Conservation (phyloP, 176 grass and related monocot genomes). For the Eremochloa ophiuroides region DNA sequence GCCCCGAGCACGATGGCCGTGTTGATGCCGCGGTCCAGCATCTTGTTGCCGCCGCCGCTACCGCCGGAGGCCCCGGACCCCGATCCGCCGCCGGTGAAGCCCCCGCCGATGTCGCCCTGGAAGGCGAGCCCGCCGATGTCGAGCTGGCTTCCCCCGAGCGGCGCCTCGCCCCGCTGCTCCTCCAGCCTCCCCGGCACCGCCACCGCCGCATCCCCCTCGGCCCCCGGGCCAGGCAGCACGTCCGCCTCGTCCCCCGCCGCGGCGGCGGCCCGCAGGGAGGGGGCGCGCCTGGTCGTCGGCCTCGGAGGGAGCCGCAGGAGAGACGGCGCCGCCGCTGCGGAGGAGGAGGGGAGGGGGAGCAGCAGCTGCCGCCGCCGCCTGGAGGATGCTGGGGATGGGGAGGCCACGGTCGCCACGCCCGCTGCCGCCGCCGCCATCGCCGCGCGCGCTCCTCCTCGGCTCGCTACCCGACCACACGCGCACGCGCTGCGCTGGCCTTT, state of each 20-base stretch:
- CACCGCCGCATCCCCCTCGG: not conserved
- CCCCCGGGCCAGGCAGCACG: slow-evolving; percentile 19
- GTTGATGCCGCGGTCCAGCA: slow-evolving; percentile 67
- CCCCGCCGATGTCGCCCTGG: slow-evolving; percentile 34
- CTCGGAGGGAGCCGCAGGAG: slow-evolving; percentile 10
- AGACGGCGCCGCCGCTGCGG: not conserved
- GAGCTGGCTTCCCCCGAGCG: slow-evolving; percentile 4
- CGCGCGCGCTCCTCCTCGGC: not conserved
- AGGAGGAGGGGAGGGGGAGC: not conserved
- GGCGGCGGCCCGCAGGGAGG: slow-evolving; percentile 3
- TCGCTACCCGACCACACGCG: not conserved
- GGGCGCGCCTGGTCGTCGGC: not conserved
- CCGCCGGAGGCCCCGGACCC: not conserved
- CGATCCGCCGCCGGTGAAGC: not conserved
- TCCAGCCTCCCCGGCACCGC: slow-evolving; percentile 22
- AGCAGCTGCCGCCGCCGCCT: not conserved
- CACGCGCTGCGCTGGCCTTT: not conserved
- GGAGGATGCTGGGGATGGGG: slow-evolving; percentile 22
- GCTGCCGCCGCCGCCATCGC: slow-evolving; percentile 7
- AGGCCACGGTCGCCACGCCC: slow-evolving; percentile 12
- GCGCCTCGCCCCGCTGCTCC: slow-evolving; percentile 26
- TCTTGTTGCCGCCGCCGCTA: slow-evolving; percentile 25
- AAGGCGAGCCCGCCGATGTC: slow-evolving; percentile 45
- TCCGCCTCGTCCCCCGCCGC: slow-evolving; percentile 17
- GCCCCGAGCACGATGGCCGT: slow-evolving; percentile 84